These are phyloP conservation scores for Ganoderma multipileum DNA, from an alignment of 1,284 basidiomycete genomes.

Conservation along the genomic window DNA sequence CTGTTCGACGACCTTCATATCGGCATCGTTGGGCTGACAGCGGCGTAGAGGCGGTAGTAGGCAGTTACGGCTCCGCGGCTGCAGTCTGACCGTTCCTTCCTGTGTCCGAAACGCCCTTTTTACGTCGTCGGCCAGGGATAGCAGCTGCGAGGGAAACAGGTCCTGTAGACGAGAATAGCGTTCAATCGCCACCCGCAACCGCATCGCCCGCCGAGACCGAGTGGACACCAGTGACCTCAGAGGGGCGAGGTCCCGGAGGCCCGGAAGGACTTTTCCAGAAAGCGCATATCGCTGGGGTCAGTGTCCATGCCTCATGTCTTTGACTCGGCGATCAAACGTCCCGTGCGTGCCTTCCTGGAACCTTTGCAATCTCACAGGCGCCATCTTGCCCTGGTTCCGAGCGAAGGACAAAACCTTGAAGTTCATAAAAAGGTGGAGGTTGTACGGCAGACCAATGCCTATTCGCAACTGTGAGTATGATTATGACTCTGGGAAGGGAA, in stretches of 20 bases:
- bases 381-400: conserved; percentile 4
- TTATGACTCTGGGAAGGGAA: background rate
- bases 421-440: conserved; percentile 9
- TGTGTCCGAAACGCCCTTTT: background rate
- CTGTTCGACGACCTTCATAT: background rate
- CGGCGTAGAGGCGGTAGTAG: conserved; percentile 19
- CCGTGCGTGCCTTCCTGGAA: conserved; percentile 17
- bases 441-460: conserved; percentile 3
- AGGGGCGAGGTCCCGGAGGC: conserved; percentile 10
- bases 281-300: conserved; percentile 13
- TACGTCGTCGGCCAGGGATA: conserved; percentile 7
- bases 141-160: conserved; percentile 8
- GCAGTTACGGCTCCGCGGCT: conserved; percentile 15
- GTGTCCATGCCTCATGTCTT: conserved; percentile 21
- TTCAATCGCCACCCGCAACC: conserved; percentile 12
- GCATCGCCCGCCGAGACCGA: conserved; percentile 23
- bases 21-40: conserved; percentile 12
- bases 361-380: conserved; percentile 8
- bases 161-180: conserved; percentile 4
- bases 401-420: background rate
- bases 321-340: conserved; percentile 32
- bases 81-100: conserved; percentile 6
- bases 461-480: background rate
- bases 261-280: conserved; percentile 13
- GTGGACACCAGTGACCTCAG: conserved; percentile 8